Base-by-base conservation (phyloP, 78 protist species). In the Neovahlkampfia damariscottae region DNA sequence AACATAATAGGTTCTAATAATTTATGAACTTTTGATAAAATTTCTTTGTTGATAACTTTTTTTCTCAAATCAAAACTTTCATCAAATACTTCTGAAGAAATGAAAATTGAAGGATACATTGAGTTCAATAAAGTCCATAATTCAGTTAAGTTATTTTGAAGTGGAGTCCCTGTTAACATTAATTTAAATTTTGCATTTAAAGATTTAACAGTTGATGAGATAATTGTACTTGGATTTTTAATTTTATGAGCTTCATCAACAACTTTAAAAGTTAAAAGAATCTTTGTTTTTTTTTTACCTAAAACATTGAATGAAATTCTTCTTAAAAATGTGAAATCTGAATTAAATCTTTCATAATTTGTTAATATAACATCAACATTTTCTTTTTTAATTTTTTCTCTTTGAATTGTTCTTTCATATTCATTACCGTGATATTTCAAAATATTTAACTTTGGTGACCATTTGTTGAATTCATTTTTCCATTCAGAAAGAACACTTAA, bases 401-500 rank as follows among this genome's bases (percentile, higher is more conserved):
- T 82, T 76, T 72, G 1, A 9, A 70, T 81, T 83, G 31, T 96
- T 82, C 68, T 1, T 41, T 85, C 95, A 5, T 90, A 89, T 72
- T 91, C 84, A 37, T 40, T 4, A 58, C 98, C 99, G 67, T 85
- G 89, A 78, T 93, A 75, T 59, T 80, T 2, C 67, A 89, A 38
- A 31, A 69, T 86, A 8, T 75, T 72, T 38, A 95, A 76, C 3
- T 38, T 66, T 6, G 97, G 94, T 73, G 84, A 75, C 93, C 93
- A 95, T 34, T 77, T 59, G 19, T n/a, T 27, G 36, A 90, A 72
- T 40, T 95, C 98, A 37, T 84, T 82, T 41, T 58, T 34, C 97
- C 98, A 93, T 67, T 95, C 93, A 35, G 78, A 69, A 28, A 95
- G 69, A 4, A 95, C 91, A 2, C 97, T 88, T 71, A 90, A 88